Conservation (phyloP, 345 rosid genomes). For the Angophora floribunda region DNA sequence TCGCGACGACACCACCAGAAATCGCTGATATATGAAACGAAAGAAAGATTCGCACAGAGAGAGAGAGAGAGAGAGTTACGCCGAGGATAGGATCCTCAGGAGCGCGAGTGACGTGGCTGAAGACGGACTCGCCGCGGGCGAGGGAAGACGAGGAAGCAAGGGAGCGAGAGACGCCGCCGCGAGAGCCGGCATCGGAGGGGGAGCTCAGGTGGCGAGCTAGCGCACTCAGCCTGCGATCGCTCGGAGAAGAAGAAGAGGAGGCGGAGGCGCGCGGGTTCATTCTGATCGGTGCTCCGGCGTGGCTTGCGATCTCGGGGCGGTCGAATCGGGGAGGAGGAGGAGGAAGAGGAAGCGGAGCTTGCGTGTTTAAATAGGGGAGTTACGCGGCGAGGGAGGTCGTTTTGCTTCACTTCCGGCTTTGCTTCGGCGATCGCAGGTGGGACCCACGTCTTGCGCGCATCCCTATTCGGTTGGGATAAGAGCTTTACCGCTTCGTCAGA, state of each 20-base stretch:
- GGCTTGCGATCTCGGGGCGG: background rate
- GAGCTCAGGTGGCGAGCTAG: background rate
- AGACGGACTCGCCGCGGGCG: constrained; percentile 9
- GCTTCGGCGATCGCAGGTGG: background rate
- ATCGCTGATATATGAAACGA: background rate
- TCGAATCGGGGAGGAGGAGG: background rate
- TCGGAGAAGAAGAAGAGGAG: background rate
- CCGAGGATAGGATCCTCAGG: constrained; percentile 36
- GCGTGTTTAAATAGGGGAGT: background rate
- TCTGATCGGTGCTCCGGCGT: background rate
- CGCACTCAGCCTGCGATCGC: background rate
- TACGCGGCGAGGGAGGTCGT: background rate
- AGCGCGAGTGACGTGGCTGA: constrained; percentile 20
- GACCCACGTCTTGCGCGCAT: background rate
- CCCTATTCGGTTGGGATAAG: background rate
- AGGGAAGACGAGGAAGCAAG: background rate
- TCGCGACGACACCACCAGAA: background rate
- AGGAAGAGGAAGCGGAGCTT: background rate
- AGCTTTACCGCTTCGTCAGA: background rate
- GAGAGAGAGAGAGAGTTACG: constrained; percentile 5
- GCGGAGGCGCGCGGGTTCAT: background rate
- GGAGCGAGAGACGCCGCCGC: background rate
- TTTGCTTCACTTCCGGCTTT: background rate
- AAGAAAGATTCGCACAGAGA: background rate
- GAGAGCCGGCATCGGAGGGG: background rate